Base-by-base conservation (phyloP, 331 rosid species). In the Quercus lobata region DNA sequence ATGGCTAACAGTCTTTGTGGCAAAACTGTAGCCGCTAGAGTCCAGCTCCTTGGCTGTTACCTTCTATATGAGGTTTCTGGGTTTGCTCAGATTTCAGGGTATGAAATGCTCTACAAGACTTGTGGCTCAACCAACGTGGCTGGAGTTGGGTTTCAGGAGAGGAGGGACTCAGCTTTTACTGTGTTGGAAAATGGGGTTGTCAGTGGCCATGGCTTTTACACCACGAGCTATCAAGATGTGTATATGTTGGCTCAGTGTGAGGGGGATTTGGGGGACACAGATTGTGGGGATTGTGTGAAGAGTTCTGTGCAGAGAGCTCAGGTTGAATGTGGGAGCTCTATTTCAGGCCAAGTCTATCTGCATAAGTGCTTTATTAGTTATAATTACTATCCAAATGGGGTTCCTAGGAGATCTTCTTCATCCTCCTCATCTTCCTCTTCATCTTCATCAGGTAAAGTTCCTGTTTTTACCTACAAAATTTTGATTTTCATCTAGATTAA, bases 221-320 rank as follows among this genome's bases (percentile, higher is more conserved):
- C 98, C 5, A 90, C 92, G 3, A 92, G 79, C 78, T 94, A 94
- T 58, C 88, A 91, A 75, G 57, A 85, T 14, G 49, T 95, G 68
- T 95, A 93, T 81, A 86, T 95, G 22, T 76, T 95, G 91, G 99
- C 86, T 21, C 99, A 95, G 77, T 95, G 99, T 76, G 97, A 95
- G 81, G 99, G 99, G 3, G 96, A 88, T 78, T 81, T 95, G 57
- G 99, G 99, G 37, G 97, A 90, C 75, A 80, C 94, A 1, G 97
- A 95, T 80, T 95, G 99, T 78, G 93, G 96, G 0, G 94, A 87
- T 72, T 93, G 97, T 80, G 90, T 91, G 63, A 93, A 95, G 41
- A 86, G 54, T 77, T 92, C 92, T 69, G 96, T 89, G 69, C 94
- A 95, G 77, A 95, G 80, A 84, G 92, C 94, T 80, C 92, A 90